Evolutionary conservation across 768 basidiomycete genomes (phyloP), one percentile per base, ranked within the genome.

Genomic region (Cystofilobasidium capitatum): DNA sequence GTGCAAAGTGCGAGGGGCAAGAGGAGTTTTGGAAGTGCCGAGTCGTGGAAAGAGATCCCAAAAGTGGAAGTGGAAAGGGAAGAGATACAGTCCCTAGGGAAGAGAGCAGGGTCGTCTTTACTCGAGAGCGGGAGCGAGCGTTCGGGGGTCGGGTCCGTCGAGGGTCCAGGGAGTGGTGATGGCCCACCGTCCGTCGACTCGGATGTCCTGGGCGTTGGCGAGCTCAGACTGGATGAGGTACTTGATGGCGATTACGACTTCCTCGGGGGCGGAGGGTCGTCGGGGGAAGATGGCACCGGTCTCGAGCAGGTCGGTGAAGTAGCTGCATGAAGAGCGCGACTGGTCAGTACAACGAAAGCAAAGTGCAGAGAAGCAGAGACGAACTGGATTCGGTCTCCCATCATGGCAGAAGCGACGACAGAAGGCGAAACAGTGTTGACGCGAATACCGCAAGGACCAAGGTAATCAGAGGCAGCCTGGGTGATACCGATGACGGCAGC

Each of bases 371-470:
- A 69, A 36, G 36, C 29, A 47, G 37, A 58, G 70, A 39, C 55
- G 66, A 26, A 42, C 58, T n/a, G n/a, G 29, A 45, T 39, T 47
- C 62, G 65, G 35, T 44, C 51, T 1, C 59, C 70, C 39, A 65
- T 70, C 58, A 66, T 40, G 35, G 7, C 69, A 2, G 66, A 63
- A 17, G 47, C 64, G 29, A 71, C 72, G 70, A 73, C 67, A 61
- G 73, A 75, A 47, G 75, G 75, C 20, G 74, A 76, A 54, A 76
- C 71, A 10, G 72, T 73, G 58, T 63, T 70, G 14, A 74, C 73
- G 45, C 75, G 64, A 69, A 76, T 76, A 37, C 74, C 75, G 13
- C 70, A 72, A 2, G 75, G 74, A 47, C 74, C 75, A 10, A 76
- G 66, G 71, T 71, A 76, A 58, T 76, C 74, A 39, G 73, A 65